phyloP scores from a whole-genome alignment of 176 grass and related monocot genomes.

The Elaeis guineensis region DNA sequence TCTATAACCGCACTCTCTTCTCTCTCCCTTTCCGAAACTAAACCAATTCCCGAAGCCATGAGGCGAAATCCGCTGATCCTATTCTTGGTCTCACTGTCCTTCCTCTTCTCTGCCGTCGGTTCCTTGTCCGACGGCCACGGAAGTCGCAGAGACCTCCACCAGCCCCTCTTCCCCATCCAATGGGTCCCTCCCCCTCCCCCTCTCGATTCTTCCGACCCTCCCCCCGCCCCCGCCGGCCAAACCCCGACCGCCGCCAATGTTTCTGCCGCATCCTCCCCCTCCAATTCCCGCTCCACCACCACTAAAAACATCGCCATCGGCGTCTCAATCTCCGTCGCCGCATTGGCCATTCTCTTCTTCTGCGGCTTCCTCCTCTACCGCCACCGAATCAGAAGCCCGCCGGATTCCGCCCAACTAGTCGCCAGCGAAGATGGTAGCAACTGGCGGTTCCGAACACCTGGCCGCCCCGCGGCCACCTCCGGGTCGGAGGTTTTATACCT shows the following conservation, averaged over 20 bases:
- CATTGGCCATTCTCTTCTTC: not conserved
- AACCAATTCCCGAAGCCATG: too few species aligned
- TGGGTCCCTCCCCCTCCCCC: conserved; percentile 57
- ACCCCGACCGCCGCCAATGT: not conserved
- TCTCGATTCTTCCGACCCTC: conserved; percentile 25
- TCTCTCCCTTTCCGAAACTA: too few species aligned
- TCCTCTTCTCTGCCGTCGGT: not conserved
- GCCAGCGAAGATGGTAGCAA: not conserved
- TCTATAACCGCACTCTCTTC: too few species aligned
- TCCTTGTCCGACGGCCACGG: not conserved
- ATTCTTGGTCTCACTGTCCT: not conserved
- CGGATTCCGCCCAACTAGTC: not conserved
- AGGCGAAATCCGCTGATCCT: too few species aligned
- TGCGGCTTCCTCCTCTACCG: conserved; percentile 44
- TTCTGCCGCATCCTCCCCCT: conserved; percentile 2
- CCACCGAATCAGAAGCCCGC: not conserved
- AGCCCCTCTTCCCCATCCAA: conserved; percentile 46
- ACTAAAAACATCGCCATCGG: conserved; percentile 45
- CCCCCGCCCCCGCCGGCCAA: conserved; percentile 31
- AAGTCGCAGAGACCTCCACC: conserved; percentile 29
- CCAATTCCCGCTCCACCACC: conserved; percentile 14
- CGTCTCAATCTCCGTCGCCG: conserved; percentile 10
- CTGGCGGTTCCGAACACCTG: conserved; percentile 3
- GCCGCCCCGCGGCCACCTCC: conserved; percentile 17
- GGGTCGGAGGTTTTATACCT: conserved; percentile 4